These are phyloP conservation scores for Chloranthus sessilifolius DNA, from an alignment of 164 flowering plant species.

Conservation along the genomic window DNA sequence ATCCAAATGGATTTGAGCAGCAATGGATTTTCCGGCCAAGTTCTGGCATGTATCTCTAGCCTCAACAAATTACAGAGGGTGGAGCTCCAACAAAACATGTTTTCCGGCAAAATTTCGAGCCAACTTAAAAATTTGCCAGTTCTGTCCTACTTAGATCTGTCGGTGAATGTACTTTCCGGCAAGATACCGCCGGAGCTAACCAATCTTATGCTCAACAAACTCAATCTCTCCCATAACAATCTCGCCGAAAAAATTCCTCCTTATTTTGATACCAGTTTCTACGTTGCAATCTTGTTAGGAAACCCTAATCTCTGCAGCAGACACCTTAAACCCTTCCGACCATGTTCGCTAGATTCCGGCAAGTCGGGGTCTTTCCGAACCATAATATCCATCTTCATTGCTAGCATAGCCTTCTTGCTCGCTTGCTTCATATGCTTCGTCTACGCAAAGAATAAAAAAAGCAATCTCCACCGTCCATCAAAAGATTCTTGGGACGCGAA, in stretches of 20 bases:
- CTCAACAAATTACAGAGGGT: slow-evolving; percentile 34
- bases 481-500: slow-evolving; percentile 76
- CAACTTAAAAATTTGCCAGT: slow-evolving; percentile 47
- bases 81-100: slow-evolving; percentile 35
- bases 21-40: slow-evolving; percentile 49
- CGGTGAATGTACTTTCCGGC: slow-evolving; percentile 50
- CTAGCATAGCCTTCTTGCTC: slow-evolving; percentile 23
- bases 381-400: slow-evolving; percentile 33
- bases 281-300: slow-evolving; percentile 49
- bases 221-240: slow-evolving; percentile 56
- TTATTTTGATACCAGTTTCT: slow-evolving; percentile 32
- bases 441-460: slow-evolving; percentile 24
- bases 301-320: slow-evolving; percentile 58
- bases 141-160: slow-evolving; percentile 60
- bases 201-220: slow-evolving; percentile 37
- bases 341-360: slow-evolving; percentile 34
- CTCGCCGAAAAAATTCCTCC: slow-evolving; percentile 50
- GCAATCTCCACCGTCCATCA: slow-evolving; percentile 24
- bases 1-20: slow-evolving; percentile 31
- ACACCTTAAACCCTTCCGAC: slow-evolving; percentile 23
- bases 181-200: slow-evolving; percentile 51
- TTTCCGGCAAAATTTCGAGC: slow-evolving; percentile 52
- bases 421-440: slow-evolving; percentile 23
- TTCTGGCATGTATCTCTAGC: slow-evolving; percentile 46
- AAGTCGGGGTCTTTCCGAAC: slow-evolving; percentile 24